phyloP scores from a whole-genome alignment of 1,139 yeast genomes.

The Blastobotrys petasosporus region DNA sequence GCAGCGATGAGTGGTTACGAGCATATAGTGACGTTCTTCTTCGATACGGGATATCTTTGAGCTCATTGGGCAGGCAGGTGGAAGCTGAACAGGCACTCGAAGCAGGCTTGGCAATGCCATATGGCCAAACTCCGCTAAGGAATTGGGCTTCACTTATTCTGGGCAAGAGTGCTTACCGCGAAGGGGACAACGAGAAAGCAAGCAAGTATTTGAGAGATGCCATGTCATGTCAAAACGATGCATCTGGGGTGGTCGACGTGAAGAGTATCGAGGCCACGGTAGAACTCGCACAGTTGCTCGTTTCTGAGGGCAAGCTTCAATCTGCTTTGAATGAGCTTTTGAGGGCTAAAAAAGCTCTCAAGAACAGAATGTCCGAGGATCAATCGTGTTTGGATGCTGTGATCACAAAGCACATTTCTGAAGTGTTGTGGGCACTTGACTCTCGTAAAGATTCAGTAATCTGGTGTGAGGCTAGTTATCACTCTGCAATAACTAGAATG shows the following conservation, averaged over 20 bases:
- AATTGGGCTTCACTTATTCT: conserved; percentile 28
- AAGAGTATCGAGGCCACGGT: too few relatives aligned
- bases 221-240: conserved; percentile 33
- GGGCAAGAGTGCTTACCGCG: conserved; percentile 22
- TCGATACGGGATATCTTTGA: conserved; percentile 34
- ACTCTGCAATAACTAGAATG: conserved; percentile 3
- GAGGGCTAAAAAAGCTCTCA: background rate
- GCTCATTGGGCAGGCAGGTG: conserved; percentile 21
- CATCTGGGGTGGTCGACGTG: too few relatives aligned
- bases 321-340: conserved; percentile 41
- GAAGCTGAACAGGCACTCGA: conserved; percentile 32
- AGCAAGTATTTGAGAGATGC: conserved; percentile 40
- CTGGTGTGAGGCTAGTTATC: conserved; percentile 55
- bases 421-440: conserved; percentile 58
- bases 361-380: conserved; percentile 1
- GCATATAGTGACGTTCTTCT: conserved; percentile 37
- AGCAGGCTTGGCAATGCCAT: conserved; percentile 30
- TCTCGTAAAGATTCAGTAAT: conserved; percentile 49
- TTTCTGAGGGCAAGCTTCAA: conserved; percentile 27
- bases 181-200: conserved; percentile 30
- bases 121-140: conserved; percentile 27
- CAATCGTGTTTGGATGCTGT: conserved; percentile 33
- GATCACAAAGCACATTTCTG: conserved; percentile 56
- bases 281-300: too few relatives aligned
- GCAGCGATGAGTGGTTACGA: conserved; percentile 34